Evolutionary conservation across 768 basidiomycete genomes (phyloP).

Genomic region (Tricholoma bakamatsutake): DNA sequence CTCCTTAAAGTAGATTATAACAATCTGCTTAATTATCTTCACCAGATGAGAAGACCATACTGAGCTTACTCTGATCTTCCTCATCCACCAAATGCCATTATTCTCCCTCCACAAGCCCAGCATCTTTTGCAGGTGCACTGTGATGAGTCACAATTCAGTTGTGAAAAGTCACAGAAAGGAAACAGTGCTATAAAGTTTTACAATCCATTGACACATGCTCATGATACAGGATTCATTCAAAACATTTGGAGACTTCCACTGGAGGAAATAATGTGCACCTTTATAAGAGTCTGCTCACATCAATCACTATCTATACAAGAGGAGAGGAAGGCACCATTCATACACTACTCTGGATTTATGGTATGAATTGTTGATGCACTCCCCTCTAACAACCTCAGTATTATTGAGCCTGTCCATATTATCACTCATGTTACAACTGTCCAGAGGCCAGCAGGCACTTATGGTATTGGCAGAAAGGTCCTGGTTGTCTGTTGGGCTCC

Average conservation of each 20-base stretch:
- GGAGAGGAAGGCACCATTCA: slow-evolving; percentile 16
- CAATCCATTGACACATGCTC: slow-evolving; percentile 6
- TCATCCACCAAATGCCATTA: slow-evolving; percentile 8
- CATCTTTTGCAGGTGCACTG: slow-evolving; percentile 7
- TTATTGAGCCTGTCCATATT: slow-evolving; percentile 20
- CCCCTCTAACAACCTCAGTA: slow-evolving; percentile 7
- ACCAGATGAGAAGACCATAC: slow-evolving; percentile 5
- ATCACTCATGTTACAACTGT: slow-evolving; percentile 19
- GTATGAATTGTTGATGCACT: slow-evolving; percentile 12
- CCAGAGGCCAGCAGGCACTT: slow-evolving; percentile 14
- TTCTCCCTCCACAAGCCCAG: slow-evolving; percentile 13
- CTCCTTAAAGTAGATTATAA: slow-evolving; percentile 9
- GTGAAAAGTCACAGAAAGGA: slow-evolving; percentile 12
- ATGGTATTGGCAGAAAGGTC: slow-evolving; percentile 4
- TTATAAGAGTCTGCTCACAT: slow-evolving; percentile 19
- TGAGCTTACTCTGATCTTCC: slow-evolving; percentile 7
- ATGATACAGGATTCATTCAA: slow-evolving; percentile 15
- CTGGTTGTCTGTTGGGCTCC: not conserved
- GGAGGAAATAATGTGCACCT: slow-evolving; percentile 13
- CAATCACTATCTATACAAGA: slow-evolving; percentile 7
- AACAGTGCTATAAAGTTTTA: slow-evolving; percentile 20
- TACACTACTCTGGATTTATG: slow-evolving; percentile 10
- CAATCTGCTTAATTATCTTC: slow-evolving; percentile 14
- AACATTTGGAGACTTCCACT: slow-evolving; percentile 15
- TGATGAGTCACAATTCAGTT: slow-evolving; percentile 16